Conservation (phyloP, 768 basidiomycete species). For the Phanerodontia chrysosporium region DNA sequence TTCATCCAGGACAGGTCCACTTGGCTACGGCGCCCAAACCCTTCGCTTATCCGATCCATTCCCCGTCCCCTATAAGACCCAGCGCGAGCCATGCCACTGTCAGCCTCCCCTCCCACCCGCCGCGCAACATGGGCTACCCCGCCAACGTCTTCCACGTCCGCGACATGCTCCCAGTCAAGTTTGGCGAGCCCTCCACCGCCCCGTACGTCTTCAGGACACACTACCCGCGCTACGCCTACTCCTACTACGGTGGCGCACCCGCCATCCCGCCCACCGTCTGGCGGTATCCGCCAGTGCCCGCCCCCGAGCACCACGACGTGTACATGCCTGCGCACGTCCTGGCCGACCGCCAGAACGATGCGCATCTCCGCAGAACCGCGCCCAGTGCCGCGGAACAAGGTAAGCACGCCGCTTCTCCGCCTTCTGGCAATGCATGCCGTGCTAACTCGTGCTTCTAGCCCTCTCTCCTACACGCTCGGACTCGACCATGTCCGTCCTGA, state of each 20-base stretch:
- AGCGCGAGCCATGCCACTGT: neutral
- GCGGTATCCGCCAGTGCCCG: neutral
- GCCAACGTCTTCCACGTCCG: slow-evolving; percentile 1
- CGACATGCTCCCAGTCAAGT: slow-evolving; percentile 7
- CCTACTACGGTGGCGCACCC: neutral
- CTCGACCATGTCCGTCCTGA: slow-evolving; percentile 22
- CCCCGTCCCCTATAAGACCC: slow-evolving; percentile 9
- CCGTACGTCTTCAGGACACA: neutral
- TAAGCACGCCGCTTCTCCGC: neutral
- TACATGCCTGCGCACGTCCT: neutral
- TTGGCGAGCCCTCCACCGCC: slow-evolving; percentile 1
- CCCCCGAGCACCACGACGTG: neutral
- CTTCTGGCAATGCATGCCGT: neutral
- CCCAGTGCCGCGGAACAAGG: neutral
- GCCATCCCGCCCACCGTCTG: neutral
- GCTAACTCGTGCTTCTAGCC: neutral
- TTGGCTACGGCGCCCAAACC: slow-evolving; percentile 13
- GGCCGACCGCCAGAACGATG: neutral
- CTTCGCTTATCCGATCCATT: slow-evolving; percentile 18
- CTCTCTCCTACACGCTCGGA: neutral
- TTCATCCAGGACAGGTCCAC: slow-evolving; percentile 1
- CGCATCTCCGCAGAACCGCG: neutral
- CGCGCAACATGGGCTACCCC: neutral
- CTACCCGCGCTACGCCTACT: neutral
- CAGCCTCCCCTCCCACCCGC: neutral